A percentile compares a stretch with the other conserved stretches of the same genome.
phyloP scores from a whole-genome alignment of 495 filamentous ascomycete genomes.

The Tuber borchii region DNA sequence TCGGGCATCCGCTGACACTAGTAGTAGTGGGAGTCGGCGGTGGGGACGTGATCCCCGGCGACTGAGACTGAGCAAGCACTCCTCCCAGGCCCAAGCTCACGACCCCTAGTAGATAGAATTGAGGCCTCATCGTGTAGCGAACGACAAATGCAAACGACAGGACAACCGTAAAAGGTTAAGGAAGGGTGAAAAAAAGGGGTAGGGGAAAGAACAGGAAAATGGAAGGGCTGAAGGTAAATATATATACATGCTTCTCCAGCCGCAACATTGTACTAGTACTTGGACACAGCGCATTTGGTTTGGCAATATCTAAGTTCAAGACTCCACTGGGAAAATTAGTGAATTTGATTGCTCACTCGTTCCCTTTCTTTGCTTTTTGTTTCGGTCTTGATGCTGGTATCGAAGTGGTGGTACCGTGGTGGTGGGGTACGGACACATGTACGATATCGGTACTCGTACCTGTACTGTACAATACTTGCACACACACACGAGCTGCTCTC shows the following conservation, averaged over 20 bases:
- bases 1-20: background rate
- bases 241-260: background rate
- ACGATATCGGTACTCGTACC: background rate
- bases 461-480: background rate
- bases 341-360: background rate
- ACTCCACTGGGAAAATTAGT: background rate
- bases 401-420: background rate
- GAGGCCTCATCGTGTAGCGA: conserved; percentile 2
- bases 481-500: too few species aligned
- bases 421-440: too few species aligned
- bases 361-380: background rate
- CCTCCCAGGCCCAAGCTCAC: background rate
- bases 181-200: background rate
- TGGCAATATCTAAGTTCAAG: background rate
- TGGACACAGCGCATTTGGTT: background rate
- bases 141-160: background rate
- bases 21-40: background rate
- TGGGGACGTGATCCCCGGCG: background rate
- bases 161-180: background rate
- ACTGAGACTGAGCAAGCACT: background rate
- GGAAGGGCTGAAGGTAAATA: background rate
- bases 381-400: background rate
- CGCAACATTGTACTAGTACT: background rate
- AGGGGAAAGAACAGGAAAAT: background rate
- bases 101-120: background rate